Evolutionary conservation across 352 stramenopile species (phyloP).

Genomic region (Blastocystis sp.): DNA sequence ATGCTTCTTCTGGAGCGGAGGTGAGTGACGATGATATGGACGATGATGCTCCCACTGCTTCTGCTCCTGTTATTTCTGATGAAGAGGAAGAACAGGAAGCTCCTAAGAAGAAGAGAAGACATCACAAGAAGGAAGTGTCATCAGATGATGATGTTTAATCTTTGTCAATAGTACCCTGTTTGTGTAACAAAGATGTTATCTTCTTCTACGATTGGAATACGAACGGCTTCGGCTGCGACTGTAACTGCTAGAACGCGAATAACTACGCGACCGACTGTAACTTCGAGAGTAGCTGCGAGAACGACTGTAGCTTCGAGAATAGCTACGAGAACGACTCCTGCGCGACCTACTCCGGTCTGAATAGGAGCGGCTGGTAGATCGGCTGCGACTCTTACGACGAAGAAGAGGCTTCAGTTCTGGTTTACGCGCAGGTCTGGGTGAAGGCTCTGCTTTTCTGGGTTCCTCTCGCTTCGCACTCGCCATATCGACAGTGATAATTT

Average conservation of each 20-base stretch:
- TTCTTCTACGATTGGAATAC: slow-evolving; percentile 3
- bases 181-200: background rate
- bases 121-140: slow-evolving; percentile 7
- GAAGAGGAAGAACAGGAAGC: background rate
- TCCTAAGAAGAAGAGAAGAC: background rate
- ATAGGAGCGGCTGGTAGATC: background rate
- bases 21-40: slow-evolving; percentile 1
- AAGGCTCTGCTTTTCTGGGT: background rate
- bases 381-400: background rate
- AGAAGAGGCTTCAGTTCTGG: background rate
- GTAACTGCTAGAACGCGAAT: background rate
- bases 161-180: background rate
- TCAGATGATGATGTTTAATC: slow-evolving; percentile 57
- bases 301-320: background rate
- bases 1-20: slow-evolving; percentile 15
- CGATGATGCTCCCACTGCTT: background rate
- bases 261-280: background rate
- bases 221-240: slow-evolving; percentile 23
- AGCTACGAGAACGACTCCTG: background rate
- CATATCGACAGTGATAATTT: background rate
- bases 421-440: background rate
- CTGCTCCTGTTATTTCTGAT: background rate
- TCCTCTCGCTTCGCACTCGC: background rate
- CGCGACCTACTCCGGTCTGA: background rate
- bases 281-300: background rate